Conservation (phyloP, 176 grass and related monocot species). For the Areca catechu region DNA sequence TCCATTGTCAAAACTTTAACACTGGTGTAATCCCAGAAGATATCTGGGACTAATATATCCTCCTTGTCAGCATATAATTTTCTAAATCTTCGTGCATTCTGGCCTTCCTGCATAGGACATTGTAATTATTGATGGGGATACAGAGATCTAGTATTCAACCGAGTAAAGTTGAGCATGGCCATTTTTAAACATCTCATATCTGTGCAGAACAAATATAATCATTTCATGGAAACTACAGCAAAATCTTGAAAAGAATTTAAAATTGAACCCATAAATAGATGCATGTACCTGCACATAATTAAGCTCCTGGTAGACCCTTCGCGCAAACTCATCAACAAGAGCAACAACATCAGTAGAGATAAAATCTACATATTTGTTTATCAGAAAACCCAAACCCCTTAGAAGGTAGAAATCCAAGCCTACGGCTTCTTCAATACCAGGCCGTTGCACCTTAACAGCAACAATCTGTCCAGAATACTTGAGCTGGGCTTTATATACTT, state of each 20-base stretch:
- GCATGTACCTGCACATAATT: constrained; percentile 91
- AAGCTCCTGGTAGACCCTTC: constrained; percentile 91
- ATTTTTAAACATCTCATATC: too few species aligned
- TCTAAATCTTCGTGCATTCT: constrained; percentile 88
- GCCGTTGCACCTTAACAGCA: constrained; percentile 89
- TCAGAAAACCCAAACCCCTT: constrained; percentile 64
- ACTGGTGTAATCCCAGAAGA: constrained; percentile 97
- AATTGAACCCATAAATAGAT: neutral
- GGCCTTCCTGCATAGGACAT: constrained; percentile 59
- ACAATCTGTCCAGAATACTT: constrained; percentile 62
- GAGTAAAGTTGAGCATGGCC: too few species aligned
- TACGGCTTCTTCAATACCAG: constrained; percentile 79
- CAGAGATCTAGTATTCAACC: too few species aligned
- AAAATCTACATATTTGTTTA: constrained; percentile 86
- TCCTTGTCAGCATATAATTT: constrained; percentile 95
- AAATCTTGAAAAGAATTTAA: too few species aligned
- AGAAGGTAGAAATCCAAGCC: constrained; percentile 88
- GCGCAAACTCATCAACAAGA: constrained; percentile 87
- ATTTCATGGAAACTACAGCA: too few species aligned
- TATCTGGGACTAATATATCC: constrained; percentile 87
- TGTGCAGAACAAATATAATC: too few species aligned
- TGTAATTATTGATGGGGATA: neutral
- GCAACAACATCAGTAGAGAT: constrained; percentile 76
- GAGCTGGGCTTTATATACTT: constrained; percentile 86
- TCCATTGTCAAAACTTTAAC: constrained; percentile 92